Evolutionary conservation across 202 grass and related monocot species (phyloP).

Genomic region (Dendrocalamus latiflorus): DNA sequence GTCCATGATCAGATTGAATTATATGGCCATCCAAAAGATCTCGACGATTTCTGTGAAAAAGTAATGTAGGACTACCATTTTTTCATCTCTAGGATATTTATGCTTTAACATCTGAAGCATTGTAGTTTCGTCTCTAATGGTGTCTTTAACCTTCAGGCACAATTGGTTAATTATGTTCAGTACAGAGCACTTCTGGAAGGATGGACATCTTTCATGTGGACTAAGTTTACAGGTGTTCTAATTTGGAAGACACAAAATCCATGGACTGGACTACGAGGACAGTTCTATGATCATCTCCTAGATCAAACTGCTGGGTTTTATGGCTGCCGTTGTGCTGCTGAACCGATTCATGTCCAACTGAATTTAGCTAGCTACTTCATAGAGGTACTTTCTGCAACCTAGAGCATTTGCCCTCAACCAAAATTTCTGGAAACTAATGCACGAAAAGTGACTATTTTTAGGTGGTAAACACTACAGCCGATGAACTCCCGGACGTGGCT

Average conservation of each 20-base stretch:
- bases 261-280: conserved; percentile 90
- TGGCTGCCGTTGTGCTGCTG: conserved; percentile 77
- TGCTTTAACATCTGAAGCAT: not conserved
- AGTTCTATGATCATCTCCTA: conserved; percentile 94
- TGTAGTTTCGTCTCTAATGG: conserved; percentile 26
- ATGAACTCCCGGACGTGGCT: conserved; percentile 56
- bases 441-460: conserved; percentile 20
- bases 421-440: conserved; percentile 4
- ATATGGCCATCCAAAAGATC: conserved; percentile 56
- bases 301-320: conserved; percentile 94
- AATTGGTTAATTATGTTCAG: conserved; percentile 89
- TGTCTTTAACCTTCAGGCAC: conserved; percentile 53
- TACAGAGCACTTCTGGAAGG: conserved; percentile 95
- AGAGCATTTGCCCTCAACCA: not conserved
- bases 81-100: conserved; percentile 4
- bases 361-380: conserved; percentile 77
- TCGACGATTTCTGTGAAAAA: conserved; percentile 90
- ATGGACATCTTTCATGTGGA: conserved; percentile 99
- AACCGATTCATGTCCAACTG: conserved; percentile 82
- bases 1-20: no score
- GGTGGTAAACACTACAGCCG: conserved; percentile 81
- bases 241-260: conserved; percentile 99
- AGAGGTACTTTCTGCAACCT: conserved; percentile 54
- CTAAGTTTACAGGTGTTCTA: conserved; percentile 85
- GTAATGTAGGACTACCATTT: conserved; percentile 35